Percentiles rank a stretch among this genome's conserved stretches.
phyloP scores from a whole-genome alignment of 345 rosid species.

The Acer campestre region DNA sequence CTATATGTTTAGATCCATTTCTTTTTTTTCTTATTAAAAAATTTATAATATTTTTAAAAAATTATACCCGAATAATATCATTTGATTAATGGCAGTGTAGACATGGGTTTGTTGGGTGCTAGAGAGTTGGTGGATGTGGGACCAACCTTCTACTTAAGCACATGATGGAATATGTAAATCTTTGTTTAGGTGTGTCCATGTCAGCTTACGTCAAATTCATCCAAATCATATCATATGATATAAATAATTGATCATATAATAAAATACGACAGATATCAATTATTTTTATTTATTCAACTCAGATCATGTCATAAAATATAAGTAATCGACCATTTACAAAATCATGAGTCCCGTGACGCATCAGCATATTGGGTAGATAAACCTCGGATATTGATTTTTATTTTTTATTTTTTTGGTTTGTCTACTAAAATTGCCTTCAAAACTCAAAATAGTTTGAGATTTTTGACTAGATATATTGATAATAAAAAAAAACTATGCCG shows the following conservation, averaged over 20 bases:
- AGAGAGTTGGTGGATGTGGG: conserved; percentile 22
- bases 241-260: too few relatives aligned
- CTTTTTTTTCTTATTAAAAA: not conserved
- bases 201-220: too few relatives aligned
- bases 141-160: not conserved
- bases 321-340: too few relatives aligned
- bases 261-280: too few relatives aligned
- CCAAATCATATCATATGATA: too few relatives aligned
- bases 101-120: not conserved
- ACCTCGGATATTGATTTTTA: too few relatives aligned
- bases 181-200: too few relatives aligned
- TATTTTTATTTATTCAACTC: too few relatives aligned
- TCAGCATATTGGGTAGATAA: too few relatives aligned
- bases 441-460: not conserved
- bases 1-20: not conserved
- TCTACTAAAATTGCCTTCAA: not conserved
- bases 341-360: too few relatives aligned
- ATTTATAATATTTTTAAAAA: not conserved
- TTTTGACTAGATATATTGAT: not conserved
- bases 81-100: not conserved
- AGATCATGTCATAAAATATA: too few relatives aligned
- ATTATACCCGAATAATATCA: not conserved
- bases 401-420: not conserved
- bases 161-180: not conserved
- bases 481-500: not conserved